Percentiles rank a stretch among this genome's conserved stretches.
phyloP scores from a whole-genome alignment of 306 rosid species.

The Betula pendula region DNA sequence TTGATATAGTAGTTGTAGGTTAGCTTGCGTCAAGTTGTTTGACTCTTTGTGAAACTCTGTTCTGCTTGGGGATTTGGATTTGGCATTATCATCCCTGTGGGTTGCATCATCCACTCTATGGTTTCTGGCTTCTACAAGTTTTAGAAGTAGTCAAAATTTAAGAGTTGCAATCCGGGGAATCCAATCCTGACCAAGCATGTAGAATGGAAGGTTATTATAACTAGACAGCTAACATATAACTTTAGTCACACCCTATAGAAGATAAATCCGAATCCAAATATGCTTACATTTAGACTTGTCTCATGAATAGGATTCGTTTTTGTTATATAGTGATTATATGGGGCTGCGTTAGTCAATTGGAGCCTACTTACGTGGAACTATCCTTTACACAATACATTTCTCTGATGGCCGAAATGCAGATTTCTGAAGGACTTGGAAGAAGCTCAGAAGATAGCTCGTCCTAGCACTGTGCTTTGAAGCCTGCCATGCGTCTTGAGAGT shows the following conservation, averaged over 20 bases:
- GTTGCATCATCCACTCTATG: background rate
- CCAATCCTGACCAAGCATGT: background rate
- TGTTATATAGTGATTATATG: conserved; percentile 7
- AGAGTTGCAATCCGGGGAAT: background rate
- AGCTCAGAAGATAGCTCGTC: conserved; percentile 79
- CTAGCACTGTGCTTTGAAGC: conserved; percentile 57
- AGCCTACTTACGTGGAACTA: background rate
- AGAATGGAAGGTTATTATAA: background rate
- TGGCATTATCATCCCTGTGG: conserved; percentile 1
- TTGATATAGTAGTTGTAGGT: conserved; percentile 18
- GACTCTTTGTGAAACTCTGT: background rate
- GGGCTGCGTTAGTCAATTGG: conserved; percentile 26
- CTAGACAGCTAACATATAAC: background rate
- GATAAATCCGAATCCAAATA: too few species aligned
- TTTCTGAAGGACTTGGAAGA: conserved; percentile 95
- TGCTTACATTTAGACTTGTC: background rate
- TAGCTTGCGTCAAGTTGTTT: conserved; percentile 7
- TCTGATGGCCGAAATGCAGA: conserved; percentile 45
- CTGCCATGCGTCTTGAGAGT: conserved; percentile 28
- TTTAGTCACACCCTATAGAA: background rate
- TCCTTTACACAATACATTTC: background rate
- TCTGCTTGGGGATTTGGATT: background rate
- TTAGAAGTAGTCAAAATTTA: background rate
- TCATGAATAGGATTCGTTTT: background rate
- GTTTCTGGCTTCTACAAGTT: background rate